Base-by-base conservation (phyloP, 148 eudicot genomes). In the Drosera capensis region DNA sequence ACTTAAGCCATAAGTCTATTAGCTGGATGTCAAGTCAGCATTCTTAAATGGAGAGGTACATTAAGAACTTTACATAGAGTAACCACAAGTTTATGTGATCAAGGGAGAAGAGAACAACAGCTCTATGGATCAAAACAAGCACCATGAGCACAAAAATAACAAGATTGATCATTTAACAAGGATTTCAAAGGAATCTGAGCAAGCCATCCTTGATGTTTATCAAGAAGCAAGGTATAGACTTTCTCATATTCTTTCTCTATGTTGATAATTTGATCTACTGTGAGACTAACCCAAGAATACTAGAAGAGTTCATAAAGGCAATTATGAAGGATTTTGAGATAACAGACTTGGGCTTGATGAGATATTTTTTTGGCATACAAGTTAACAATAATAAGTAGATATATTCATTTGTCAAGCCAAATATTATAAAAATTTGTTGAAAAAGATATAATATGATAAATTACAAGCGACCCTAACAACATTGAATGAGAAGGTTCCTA, bases 291-390 rank as follows among this genome's bases (percentile, higher is more conserved):
- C n/a, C n/a, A n/a, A n/a, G n/a, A n/a, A 5, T 42, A 22, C 45
- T 42, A 16, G 45, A 42, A 14, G 45, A 42, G 45, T 42, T 42
- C 20, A 42, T 14, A 16, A 5, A 2, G 7, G 15, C 45, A 42
- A 42, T 16, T 19, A 42, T 42, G 45, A 5, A 42, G 4, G 20
- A 42, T 19, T 42, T 42, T 42, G 45, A 42, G 11, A 42, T 42
- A 22, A 42, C 20, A 13, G 45, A 42, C 19, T 22, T 42, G 3
- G 45, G 45, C 15, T 2, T 16, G 20, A 9, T 42, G 19, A 3
- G 19, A 16, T 42, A 42, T 20, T 42, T 42, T 11, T 22, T 42
- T 42, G 20, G 45, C 3, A 2, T 42, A 16, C 20, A 42, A 16
- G 3, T 42, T 3, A 42, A 13, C 22, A 19, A 16, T 4, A 7